phyloP scores from a whole-genome alignment of 163 green algal species.

The Scenedesmus sp. region DNA sequence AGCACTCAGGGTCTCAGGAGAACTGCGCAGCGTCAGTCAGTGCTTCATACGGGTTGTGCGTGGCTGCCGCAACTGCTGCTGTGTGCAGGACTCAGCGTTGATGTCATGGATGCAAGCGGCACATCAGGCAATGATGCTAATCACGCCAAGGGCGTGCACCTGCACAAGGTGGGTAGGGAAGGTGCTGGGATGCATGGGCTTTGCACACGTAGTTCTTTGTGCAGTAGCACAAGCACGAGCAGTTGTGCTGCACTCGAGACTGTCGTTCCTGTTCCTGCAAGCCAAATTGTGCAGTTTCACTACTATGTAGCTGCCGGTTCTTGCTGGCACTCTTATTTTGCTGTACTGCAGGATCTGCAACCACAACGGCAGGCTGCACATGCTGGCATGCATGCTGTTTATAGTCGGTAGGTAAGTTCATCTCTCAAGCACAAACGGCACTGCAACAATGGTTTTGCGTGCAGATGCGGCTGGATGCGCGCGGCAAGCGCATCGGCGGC shows the following conservation, averaged over 20 bases:
- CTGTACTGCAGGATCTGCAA: too few species aligned
- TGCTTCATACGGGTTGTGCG: neutral
- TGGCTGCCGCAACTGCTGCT: neutral
- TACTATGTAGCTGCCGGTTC: too few species aligned
- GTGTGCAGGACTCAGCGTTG: slow-evolving; percentile 65
- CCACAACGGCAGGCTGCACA: neutral
- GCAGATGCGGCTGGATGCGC: slow-evolving; percentile 55
- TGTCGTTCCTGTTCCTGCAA: too few species aligned
- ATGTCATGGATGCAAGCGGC: slow-evolving; percentile 70
- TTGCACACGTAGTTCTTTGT: neutral
- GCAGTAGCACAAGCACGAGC: neutral
- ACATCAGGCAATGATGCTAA: slow-evolving; percentile 66
- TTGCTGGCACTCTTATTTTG: too few species aligned
- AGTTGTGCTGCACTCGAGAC: neutral
- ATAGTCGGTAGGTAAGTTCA: too few species aligned
- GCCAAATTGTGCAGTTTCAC: too few species aligned
- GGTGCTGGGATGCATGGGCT: neutral
- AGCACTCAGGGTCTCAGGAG: too few species aligned
- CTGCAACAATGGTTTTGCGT: neutral
- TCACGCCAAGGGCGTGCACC: slow-evolving; percentile 59
- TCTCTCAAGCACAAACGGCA: too few species aligned
- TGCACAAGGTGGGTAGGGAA: slow-evolving; percentile 39
- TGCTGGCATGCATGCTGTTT: neutral
- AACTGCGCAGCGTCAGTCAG: neutral
- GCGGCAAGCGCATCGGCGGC: slow-evolving; percentile 54